Conservation (phyloP, 2,329 filamentous ascomycete genomes). For the Pseudogymnoascus sp. region DNA sequence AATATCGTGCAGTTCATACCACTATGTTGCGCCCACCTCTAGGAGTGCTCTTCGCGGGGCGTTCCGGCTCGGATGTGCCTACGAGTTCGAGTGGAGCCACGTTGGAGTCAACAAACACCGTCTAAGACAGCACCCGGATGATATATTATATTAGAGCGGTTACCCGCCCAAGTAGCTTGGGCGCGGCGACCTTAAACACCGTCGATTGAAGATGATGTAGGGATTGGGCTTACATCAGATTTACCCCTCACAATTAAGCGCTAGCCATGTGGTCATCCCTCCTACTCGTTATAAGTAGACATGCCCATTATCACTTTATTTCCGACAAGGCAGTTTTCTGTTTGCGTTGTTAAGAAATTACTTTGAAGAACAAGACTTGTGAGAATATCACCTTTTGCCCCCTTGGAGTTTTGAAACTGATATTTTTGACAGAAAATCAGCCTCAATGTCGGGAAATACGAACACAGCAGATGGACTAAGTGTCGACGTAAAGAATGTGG, state of each 20-base stretch:
- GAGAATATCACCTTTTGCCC: not conserved
- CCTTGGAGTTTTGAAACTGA: not conserved
- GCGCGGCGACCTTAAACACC: not conserved
- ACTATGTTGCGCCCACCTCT: not conserved
- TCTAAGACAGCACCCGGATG: not conserved
- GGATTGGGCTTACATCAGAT: not conserved
- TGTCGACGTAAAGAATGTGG: not conserved
- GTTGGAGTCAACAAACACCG: not conserved
- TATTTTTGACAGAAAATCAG: not conserved
- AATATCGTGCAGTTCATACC: not conserved
- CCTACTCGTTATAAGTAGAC: not conserved
- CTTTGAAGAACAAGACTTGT: not conserved
- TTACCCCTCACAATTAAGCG: not conserved
- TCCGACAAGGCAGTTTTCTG: not conserved
- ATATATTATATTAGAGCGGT: not conserved
- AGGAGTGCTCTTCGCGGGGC: not conserved
- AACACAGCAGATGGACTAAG: not conserved
- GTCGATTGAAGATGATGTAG: not conserved
- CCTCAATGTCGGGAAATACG: not conserved
- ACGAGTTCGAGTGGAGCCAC: not conserved
- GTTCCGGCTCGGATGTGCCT: not conserved
- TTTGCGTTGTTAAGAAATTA: not conserved
- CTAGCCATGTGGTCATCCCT: not conserved
- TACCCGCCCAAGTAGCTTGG: not conserved
- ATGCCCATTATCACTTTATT: not conserved